Conservation (phyloP, 805 yeast species). For the Metschnikowia kunwiensis region DNA sequence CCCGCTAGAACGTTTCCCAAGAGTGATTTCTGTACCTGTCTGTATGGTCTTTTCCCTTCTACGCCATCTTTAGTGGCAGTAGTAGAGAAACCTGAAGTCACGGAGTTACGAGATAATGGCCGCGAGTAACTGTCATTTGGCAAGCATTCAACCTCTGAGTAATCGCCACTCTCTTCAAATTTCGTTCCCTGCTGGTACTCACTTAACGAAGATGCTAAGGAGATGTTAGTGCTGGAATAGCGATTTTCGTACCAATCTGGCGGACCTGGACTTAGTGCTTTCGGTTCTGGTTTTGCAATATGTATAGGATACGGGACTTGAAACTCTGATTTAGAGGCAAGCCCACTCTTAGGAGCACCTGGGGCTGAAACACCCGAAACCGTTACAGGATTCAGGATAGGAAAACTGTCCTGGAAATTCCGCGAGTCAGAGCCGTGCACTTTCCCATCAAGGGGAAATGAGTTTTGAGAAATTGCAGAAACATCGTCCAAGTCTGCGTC, state of each 20-base stretch:
- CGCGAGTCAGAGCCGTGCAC: neutral
- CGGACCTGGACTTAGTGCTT: constrained; percentile 1
- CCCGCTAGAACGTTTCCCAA: constrained; percentile 30
- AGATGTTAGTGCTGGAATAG: constrained; percentile 21
- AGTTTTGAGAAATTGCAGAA: neutral
- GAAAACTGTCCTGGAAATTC: neutral
- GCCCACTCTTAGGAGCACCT: neutral
- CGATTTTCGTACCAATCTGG: constrained; percentile 5
- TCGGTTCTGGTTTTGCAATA: neutral
- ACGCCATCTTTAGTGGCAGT: constrained; percentile 74
- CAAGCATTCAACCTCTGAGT: constrained; percentile 6
- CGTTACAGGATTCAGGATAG: neutral
- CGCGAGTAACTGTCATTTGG: constrained; percentile 40
- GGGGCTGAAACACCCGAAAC: too few species aligned
- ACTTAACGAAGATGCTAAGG: constrained; percentile 26
- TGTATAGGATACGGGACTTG: neutral
- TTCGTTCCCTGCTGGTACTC: constrained; percentile 23
- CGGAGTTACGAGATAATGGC: constrained; percentile 58
- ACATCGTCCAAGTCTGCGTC: constrained; percentile 9
- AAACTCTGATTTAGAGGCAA: neutral
- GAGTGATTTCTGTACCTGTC: constrained; percentile 39
- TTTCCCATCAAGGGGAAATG: neutral
- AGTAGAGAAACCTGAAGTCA: constrained; percentile 65
- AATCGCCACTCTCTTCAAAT: constrained; percentile 5
- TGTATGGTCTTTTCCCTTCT: constrained; percentile 57